Percentiles rank a stretch among this genome's conserved stretches.
phyloP scores from a whole-genome alignment of 169 alveolate species.

The Condylostoma magnum region DNA sequence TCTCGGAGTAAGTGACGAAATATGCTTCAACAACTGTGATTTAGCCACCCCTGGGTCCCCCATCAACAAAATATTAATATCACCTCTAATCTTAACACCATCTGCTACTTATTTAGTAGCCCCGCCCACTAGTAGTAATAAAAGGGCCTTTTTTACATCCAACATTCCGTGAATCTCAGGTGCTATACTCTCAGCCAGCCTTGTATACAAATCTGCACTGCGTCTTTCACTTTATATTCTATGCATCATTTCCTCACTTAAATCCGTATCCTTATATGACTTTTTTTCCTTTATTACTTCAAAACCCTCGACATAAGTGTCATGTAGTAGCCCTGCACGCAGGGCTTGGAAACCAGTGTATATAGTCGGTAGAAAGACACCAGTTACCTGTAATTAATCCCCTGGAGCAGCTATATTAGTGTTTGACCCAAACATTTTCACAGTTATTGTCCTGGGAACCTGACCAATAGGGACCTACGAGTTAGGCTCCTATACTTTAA shows the following conservation, averaged over 20 bases:
- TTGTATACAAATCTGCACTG: constrained; percentile 83
- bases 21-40: constrained; percentile 92
- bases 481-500: constrained; percentile 93
- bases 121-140: constrained; percentile 94
- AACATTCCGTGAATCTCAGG: constrained; percentile 97
- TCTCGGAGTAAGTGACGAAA: constrained; percentile 87
- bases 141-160: constrained; percentile 96
- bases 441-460: constrained; percentile 91
- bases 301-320: constrained; percentile 74
- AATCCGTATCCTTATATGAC: constrained; percentile 59
- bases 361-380: constrained; percentile 87
- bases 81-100: constrained; percentile 98
- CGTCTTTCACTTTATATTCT: constrained; percentile 61
- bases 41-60: constrained; percentile 99
- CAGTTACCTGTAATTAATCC: constrained; percentile 82
- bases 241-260: constrained; percentile 47
- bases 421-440: constrained; percentile 83
- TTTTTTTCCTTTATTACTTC: constrained; percentile 80
- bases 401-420: constrained; percentile 86
- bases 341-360: constrained; percentile 68
- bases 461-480: constrained; percentile 94
- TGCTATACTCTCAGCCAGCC: constrained; percentile 93
- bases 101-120: constrained; percentile 88
- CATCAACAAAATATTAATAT: constrained; percentile 94
- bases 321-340: constrained; percentile 67